These are phyloP conservation scores for Erigeron philadelphicus DNA, from an alignment of 140 eudicot genomes.

Conservation along the genomic window DNA sequence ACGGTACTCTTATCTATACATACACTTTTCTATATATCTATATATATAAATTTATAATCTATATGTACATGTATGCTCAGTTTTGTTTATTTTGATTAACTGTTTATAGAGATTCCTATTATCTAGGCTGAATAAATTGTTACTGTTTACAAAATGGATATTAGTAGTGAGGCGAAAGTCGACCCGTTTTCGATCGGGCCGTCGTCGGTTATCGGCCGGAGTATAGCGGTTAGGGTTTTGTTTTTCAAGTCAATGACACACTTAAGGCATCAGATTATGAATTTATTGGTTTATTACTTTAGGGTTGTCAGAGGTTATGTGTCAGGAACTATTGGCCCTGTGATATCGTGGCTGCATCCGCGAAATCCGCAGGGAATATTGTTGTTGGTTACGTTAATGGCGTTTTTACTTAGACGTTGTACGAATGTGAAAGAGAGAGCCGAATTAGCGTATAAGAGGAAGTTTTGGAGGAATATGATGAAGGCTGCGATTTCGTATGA, in stretches of 20 bases:
- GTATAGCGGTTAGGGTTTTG: constrained; percentile 59
- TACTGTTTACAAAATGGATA: constrained; percentile 47
- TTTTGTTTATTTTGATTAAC: too few species aligned
- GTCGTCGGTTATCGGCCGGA: constrained; percentile 56
- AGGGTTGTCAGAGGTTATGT: constrained; percentile 23
- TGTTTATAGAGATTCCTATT: neutral
- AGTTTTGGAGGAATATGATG: constrained; percentile 95
- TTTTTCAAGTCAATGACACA: constrained; percentile 61
- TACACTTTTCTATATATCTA: neutral
- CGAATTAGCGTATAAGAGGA: constrained; percentile 73
- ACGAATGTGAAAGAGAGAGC: constrained; percentile 66
- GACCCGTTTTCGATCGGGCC: constrained; percentile 82
- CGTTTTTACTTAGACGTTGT: constrained; percentile 60
- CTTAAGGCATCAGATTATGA: constrained; percentile 40
- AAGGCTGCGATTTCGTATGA: constrained; percentile 74
- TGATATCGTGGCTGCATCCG: constrained; percentile 78
- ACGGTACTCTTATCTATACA: constrained; percentile 20
- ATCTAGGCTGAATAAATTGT: neutral
- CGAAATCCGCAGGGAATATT: constrained; percentile 89
- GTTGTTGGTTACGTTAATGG: constrained; percentile 53
- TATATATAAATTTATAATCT: too few species aligned
- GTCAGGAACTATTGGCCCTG: constrained; percentile 33
- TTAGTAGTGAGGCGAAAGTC: constrained; percentile 71
- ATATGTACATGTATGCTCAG: neutral
- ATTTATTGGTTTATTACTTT: constrained; percentile 33